These are phyloP conservation scores for Steccherinum ochraceum DNA, from an alignment of 768 basidiomycete species.

Conservation along the genomic window DNA sequence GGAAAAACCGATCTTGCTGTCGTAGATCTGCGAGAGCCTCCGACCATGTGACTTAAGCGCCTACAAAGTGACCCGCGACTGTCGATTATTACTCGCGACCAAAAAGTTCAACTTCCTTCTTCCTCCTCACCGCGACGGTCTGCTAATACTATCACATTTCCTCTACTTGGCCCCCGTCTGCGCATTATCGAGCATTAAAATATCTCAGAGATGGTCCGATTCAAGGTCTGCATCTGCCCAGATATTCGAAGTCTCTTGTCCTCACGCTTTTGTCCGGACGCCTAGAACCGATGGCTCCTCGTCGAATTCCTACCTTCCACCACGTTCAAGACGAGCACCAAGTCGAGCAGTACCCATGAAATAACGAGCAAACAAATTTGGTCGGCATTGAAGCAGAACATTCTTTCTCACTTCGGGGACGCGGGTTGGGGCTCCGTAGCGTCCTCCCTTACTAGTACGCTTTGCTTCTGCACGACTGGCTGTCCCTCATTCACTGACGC, in stretches of 20 bases:
- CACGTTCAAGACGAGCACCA: conserved; percentile 13
- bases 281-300: conserved; percentile 85
- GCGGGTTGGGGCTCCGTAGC: conserved; percentile 82
- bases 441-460: conserved; percentile 60
- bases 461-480: not conserved
- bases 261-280: too few species aligned
- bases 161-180: too few species aligned
- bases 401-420: conserved; percentile 74
- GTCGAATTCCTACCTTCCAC: conserved; percentile 64
- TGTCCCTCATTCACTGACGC: not conserved
- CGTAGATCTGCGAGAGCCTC: too few species aligned
- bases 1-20: too few species aligned
- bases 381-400: conserved; percentile 60
- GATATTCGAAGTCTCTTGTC: too few species aligned
- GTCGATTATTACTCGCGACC: too few species aligned
- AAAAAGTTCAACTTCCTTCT: too few species aligned
- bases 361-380: conserved; percentile 65
- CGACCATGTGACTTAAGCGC: too few species aligned
- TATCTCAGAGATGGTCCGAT: not conserved
- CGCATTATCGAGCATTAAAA: too few species aligned
- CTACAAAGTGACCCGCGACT: too few species aligned
- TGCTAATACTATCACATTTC: too few species aligned
- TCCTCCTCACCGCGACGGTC: too few species aligned
- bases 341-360: conserved; percentile 14
- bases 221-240: not conserved